phyloP scores from a whole-genome alignment of 163 green algal species.

The Trebouxiophyceae sp. region DNA sequence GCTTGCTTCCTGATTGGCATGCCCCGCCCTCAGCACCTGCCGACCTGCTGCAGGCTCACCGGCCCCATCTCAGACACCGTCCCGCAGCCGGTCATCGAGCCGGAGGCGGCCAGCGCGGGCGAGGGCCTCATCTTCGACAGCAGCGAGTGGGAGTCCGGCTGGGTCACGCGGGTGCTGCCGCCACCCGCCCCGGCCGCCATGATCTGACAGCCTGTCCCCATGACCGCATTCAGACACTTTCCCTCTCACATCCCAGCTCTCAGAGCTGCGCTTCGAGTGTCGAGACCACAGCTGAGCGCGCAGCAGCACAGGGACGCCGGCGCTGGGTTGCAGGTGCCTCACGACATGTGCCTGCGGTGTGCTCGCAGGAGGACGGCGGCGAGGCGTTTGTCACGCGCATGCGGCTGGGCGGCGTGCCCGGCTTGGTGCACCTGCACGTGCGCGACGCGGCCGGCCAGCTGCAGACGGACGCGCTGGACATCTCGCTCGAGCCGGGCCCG shows the following conservation, averaged over 20 bases:
- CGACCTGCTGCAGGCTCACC: no score
- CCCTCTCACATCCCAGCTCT: no score
- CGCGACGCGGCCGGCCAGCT: slow-evolving; percentile 32
- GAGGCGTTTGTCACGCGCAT: slow-evolving; percentile 29
- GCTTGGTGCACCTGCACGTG: slow-evolving; percentile 21
- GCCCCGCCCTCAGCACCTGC: no score
- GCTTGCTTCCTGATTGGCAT: no score
- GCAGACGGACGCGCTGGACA: slow-evolving; percentile 33
- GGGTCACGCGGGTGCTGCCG: slow-evolving; percentile 15
- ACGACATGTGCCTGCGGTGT: no score
- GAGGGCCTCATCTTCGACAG: slow-evolving; percentile 6
- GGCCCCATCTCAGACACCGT: no score
- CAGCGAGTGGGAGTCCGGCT: slow-evolving; percentile 31
- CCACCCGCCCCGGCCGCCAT: neutral
- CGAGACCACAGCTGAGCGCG: no score
- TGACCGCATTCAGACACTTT: no score
- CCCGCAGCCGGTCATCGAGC: slow-evolving; percentile 18
- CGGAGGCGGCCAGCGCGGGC: slow-evolving; percentile 23
- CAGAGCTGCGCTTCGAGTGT: no score
- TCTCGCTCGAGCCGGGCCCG: slow-evolving; percentile 43
- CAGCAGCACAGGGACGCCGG: no score
- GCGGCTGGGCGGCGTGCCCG: slow-evolving; percentile 27
- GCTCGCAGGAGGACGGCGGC: slow-evolving; percentile 14
- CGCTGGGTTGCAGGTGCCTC: no score
- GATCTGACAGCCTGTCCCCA: no score